Evolutionary conservation across 352 stramenopile genomes (phyloP).

Genomic region (Globisporangium parvum): DNA sequence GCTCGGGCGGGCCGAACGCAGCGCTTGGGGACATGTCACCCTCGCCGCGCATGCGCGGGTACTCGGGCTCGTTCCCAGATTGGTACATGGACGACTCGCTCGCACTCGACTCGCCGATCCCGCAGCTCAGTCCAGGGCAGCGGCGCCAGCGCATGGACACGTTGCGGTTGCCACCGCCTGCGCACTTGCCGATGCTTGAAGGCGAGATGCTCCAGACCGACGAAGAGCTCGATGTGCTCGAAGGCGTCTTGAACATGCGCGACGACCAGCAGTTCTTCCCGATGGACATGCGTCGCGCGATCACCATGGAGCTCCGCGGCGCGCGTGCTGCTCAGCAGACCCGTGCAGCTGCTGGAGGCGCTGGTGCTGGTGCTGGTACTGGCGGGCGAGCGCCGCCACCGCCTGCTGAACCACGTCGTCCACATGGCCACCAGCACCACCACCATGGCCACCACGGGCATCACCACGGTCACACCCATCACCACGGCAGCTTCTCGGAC

Average conservation of each 20-base stretch:
- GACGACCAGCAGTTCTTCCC: slow-evolving; percentile 56
- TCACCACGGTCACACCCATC: slow-evolving; percentile 19
- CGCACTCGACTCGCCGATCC: slow-evolving; percentile 14
- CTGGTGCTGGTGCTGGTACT: neutral
- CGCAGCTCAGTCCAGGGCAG: slow-evolving; percentile 30
- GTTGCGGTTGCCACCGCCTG: slow-evolving; percentile 28
- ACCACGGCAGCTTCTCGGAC: slow-evolving; percentile 27
- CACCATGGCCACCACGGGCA: slow-evolving; percentile 22
- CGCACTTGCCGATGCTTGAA: slow-evolving; percentile 45
- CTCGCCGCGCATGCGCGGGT: slow-evolving; percentile 54
- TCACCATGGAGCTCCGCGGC: slow-evolving; percentile 29
- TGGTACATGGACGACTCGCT: slow-evolving; percentile 61
- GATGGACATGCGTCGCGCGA: slow-evolving; percentile 38
- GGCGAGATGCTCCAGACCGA: slow-evolving; percentile 56
- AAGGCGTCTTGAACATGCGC: slow-evolving; percentile 57
- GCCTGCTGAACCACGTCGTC: slow-evolving; percentile 14
- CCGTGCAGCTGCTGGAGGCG: no score
- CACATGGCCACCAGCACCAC: slow-evolving; percentile 19
- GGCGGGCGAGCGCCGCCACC: neutral
- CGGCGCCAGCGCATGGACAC: slow-evolving; percentile 39
- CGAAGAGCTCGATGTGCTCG: slow-evolving; percentile 61
- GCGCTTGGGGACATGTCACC: slow-evolving; percentile 30
- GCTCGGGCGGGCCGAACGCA: slow-evolving; percentile 39
- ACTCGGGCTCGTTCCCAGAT: slow-evolving; percentile 55
- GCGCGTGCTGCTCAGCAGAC: slow-evolving; percentile 25